A percentile compares a stretch with the other conserved stretches of the same genome.
These are phyloP conservation scores for Cyberlindnera japonica DNA, from an alignment of 805 yeast species.

Conservation along the genomic window DNA sequence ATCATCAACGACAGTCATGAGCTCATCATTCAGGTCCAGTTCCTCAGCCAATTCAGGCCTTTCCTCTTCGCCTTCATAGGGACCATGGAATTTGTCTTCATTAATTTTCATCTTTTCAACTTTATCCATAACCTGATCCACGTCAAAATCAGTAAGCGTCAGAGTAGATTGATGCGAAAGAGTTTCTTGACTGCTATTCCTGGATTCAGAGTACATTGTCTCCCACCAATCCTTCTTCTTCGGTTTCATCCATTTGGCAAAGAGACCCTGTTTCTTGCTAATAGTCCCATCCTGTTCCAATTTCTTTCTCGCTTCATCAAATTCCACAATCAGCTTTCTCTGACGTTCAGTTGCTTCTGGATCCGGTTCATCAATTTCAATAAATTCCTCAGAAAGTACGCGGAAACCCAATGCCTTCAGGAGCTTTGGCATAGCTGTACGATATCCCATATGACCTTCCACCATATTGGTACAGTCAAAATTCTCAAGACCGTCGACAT, in stretches of 20 bases:
- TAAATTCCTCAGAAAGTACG: conserved; percentile 84
- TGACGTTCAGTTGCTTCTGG: conserved; percentile 83
- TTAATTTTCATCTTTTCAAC: conserved; percentile 12
- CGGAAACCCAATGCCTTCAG: conserved; percentile 69
- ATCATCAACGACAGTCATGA: not conserved
- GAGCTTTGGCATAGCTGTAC: conserved; percentile 87
- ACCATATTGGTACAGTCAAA: conserved; percentile 82
- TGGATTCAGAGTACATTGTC: conserved; percentile 25
- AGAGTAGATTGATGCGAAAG: conserved; percentile 4
- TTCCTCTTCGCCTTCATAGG: not conserved
- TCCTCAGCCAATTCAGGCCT: conserved; percentile 4
- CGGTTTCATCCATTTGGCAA: conserved; percentile 46
- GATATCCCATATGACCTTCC: conserved; percentile 96
- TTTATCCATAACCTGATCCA: conserved; percentile 19
- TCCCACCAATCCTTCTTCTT: conserved; percentile 59
- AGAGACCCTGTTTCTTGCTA: conserved; percentile 34
- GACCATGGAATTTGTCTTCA: not conserved
- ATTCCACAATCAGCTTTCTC: conserved; percentile 75
- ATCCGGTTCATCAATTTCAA: conserved; percentile 95
- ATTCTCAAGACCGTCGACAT: conserved; percentile 68
- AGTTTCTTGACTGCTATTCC: conserved; percentile 18
- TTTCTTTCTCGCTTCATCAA: conserved; percentile 76
- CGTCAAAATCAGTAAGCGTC: conserved; percentile 15
- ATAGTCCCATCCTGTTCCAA: conserved; percentile 40
- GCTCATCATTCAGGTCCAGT: conserved; percentile 4